phyloP scores from a whole-genome alignment of 1,284 basidiomycete species.

The Fomes fomentarius region DNA sequence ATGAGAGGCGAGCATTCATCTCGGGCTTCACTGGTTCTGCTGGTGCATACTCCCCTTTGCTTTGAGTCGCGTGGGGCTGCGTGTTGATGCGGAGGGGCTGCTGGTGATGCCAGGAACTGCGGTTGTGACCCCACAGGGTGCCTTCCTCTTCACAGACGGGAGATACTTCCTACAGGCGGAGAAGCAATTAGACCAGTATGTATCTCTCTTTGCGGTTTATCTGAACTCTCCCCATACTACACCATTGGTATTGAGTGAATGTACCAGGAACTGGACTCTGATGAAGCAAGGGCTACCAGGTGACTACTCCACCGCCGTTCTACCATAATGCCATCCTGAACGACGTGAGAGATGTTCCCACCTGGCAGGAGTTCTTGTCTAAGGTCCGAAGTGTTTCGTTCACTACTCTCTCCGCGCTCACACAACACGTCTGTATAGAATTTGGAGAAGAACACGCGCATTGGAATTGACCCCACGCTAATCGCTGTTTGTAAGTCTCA shows the following conservation, averaged over 20 bases:
- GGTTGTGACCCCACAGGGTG: slow-evolving; percentile 73
- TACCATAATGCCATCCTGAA: slow-evolving; percentile 2
- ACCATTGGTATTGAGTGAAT: neutral
- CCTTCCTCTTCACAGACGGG: slow-evolving; percentile 90
- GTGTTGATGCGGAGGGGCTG: slow-evolving; percentile 1
- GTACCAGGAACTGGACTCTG: slow-evolving; percentile 81
- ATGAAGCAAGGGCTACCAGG: slow-evolving; percentile 90
- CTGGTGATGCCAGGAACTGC: slow-evolving; percentile 63
- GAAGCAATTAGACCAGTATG: slow-evolving; percentile 84
- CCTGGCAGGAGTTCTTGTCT: slow-evolving; percentile 86
- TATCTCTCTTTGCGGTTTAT: too few species aligned
- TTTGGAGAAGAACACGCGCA: slow-evolving; percentile 59
- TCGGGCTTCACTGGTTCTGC: slow-evolving; percentile 95
- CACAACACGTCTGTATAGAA: slow-evolving; percentile 46
- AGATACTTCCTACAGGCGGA: slow-evolving; percentile 93
- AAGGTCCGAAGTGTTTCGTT: slow-evolving; percentile 61
- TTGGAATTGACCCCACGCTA: slow-evolving; percentile 84
- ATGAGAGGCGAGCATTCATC: slow-evolving; percentile 85
- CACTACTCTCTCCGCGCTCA: too few species aligned
- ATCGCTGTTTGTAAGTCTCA: slow-evolving; percentile 61
- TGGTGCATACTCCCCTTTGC: slow-evolving; percentile 49
- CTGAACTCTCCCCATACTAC: too few species aligned
- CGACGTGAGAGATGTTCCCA: slow-evolving; percentile 69
- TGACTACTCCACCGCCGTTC: slow-evolving; percentile 29
- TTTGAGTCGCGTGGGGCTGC: neutral